Evolutionary conservation across 805 yeast species (phyloP).

Genomic region (Saccharomycopsis fermentans): DNA sequence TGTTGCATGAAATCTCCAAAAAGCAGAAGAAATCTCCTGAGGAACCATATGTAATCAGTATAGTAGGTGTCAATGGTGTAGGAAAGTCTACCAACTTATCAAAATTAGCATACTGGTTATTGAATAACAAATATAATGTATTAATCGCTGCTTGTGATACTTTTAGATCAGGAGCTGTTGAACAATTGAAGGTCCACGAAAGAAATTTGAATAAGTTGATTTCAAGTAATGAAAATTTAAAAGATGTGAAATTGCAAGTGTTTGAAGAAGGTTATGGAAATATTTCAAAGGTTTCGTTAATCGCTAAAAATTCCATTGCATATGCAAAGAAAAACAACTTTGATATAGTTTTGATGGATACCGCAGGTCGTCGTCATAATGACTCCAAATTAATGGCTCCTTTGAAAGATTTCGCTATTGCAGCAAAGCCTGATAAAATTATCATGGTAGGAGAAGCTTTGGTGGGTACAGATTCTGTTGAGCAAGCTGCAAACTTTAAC

Average conservation of each 20-base stretch:
- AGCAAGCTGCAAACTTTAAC: conserved; percentile 89
- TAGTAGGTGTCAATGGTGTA: conserved; percentile 96
- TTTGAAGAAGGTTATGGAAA: conserved; percentile 96
- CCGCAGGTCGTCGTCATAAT: conserved; percentile 96
- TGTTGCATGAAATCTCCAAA: conserved; percentile 68
- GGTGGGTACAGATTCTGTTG: conserved; percentile 95
- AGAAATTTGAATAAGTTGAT: conserved; percentile 66
- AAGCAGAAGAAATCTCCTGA: conserved; percentile 24
- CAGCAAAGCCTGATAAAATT: conserved; percentile 91
- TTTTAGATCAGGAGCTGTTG: conserved; percentile 97
- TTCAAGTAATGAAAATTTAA: conserved; percentile 32
- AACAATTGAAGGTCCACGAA: conserved; percentile 90
- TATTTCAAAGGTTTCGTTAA: conserved; percentile 84
- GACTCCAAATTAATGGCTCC: conserved; percentile 95
- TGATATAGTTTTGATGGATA: conserved; percentile 87
- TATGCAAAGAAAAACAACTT: conserved; percentile 59
- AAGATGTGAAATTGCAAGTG: conserved; percentile 40
- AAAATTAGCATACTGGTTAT: conserved; percentile 87
- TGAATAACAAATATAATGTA: conserved; percentile 80
- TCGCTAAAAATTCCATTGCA: conserved; percentile 84
- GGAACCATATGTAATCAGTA: conserved; percentile 87
- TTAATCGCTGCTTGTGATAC: conserved; percentile 96
- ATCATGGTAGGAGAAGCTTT: conserved; percentile 98
- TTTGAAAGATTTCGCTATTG: conserved; percentile 84
- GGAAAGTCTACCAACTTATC: conserved; percentile 95